These are phyloP conservation scores for Syzygium aromaticum DNA, from an alignment of 345 rosid species.

Conservation along the genomic window DNA sequence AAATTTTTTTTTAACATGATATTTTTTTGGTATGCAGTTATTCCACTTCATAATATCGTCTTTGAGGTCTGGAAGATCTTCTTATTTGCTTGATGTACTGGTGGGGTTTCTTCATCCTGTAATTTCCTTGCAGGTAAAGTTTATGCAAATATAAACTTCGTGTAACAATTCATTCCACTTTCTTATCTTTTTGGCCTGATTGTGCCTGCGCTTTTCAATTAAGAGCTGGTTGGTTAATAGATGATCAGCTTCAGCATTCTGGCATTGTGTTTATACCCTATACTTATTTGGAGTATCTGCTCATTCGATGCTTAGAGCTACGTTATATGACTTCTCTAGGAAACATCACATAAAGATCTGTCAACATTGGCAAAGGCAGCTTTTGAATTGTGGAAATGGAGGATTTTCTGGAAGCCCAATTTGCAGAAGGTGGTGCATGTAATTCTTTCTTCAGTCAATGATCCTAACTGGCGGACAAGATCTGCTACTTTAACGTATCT, in stretches of 20 bases:
- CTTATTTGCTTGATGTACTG: slow-evolving; percentile 73
- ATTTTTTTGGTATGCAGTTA: slow-evolving; percentile 30
- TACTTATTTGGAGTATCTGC: not conserved
- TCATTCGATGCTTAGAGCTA: not conserved
- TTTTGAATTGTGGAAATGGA: slow-evolving; percentile 92
- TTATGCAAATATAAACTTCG: not conserved
- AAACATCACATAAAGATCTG: slow-evolving; percentile 93
- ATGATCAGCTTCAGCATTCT: not conserved
- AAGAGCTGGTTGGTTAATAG: not conserved
- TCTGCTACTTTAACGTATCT: slow-evolving; percentile 89
- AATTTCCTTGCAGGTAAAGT: slow-evolving; percentile 79
- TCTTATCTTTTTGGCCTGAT: not conserved
- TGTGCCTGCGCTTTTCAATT: not conserved
- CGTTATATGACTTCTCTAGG: slow-evolving; percentile 31
- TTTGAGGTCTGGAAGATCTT: slow-evolving; percentile 91
- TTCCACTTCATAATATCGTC: slow-evolving; percentile 83
- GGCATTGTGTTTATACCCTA: not conserved
- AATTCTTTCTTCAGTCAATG: slow-evolving; percentile 65
- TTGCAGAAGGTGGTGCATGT: slow-evolving; percentile 63
- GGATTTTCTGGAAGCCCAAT: slow-evolving; percentile 69
- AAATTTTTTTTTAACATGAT: not conserved
- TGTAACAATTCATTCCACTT: not conserved
- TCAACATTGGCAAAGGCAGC: slow-evolving; percentile 94
- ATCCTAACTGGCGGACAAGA: slow-evolving; percentile 95
- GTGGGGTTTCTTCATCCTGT: slow-evolving; percentile 78